Evolutionary conservation across 352 stramenopile species (phyloP).

Genomic region (Phytophthora pinifolia): DNA sequence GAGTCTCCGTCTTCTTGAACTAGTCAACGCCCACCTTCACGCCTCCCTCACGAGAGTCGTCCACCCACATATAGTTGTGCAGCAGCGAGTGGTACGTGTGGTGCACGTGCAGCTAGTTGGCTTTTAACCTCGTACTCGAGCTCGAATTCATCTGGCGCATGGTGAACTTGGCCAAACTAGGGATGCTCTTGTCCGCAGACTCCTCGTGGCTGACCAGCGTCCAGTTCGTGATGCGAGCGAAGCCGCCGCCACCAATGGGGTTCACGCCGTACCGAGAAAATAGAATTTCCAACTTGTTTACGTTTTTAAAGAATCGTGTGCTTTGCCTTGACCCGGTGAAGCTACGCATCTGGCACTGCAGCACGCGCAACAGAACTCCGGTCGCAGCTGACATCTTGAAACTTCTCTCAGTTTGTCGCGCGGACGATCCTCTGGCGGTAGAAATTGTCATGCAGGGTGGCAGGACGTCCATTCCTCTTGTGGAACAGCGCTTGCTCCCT

Average conservation of each 20-base stretch:
- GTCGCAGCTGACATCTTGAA: not conserved
- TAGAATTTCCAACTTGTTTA: too few relatives aligned
- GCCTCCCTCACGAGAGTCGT: slow-evolving; percentile 60
- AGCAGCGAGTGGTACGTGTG: slow-evolving; percentile 93
- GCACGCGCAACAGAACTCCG: too few relatives aligned
- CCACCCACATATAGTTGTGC: slow-evolving; percentile 93
- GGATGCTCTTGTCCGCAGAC: slow-evolving; percentile 15
- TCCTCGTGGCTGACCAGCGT: slow-evolving; percentile 17
- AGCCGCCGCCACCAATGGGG: slow-evolving; percentile 88
- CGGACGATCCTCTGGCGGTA: slow-evolving; percentile 79
- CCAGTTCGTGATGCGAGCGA: slow-evolving; percentile 67
- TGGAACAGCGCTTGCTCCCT: slow-evolving; percentile 43
- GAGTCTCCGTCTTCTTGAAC: slow-evolving; percentile 60
- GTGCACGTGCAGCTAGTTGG: slow-evolving; percentile 61
- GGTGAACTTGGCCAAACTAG: slow-evolving; percentile 36
- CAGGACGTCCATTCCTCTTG: slow-evolving; percentile 24
- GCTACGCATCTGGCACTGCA: too few relatives aligned
- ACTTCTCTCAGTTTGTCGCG: slow-evolving; percentile 43
- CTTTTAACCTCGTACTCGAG: slow-evolving; percentile 72
- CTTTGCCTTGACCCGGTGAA: too few relatives aligned
- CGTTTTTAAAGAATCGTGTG: too few relatives aligned
- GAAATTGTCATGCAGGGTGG: slow-evolving; percentile 68
- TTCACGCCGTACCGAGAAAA: slow-evolving; percentile 84
- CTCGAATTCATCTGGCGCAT: slow-evolving; percentile 49
- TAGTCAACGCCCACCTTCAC: slow-evolving; percentile 77